Base-by-base conservation (phyloP, 2,329 filamentous ascomycete genomes). In the Ceratocystis variospora region DNA sequence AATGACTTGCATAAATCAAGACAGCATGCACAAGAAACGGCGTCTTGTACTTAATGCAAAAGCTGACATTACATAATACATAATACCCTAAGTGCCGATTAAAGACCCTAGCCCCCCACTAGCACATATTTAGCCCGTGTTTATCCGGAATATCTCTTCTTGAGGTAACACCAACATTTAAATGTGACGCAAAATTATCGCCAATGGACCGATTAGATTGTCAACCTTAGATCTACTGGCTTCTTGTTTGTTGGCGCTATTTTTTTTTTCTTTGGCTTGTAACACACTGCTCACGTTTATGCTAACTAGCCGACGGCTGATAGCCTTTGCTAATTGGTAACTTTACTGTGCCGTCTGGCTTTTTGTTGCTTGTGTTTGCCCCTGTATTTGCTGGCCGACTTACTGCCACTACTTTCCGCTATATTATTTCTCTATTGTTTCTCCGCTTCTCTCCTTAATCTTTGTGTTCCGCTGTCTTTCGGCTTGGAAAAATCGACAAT, bases 111-210 rank as follows among this genome's bases (percentile, higher is more conserved):
- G 17, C 4, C n/a, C 0, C 0, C 8, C 8, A 17, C 15, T 41
- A 22, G 17, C 45, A 2, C 15, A 5, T 50, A 4, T 8, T 50
- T 63, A 33, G 44, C 62, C 62, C 0, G 3, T 22, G 15, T 25
- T 63, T 48, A 63, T 4, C 62, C 62, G 44, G 8, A 12, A 19
- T 0, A 19, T 31, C 6, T 46, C 17, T 31, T 46, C 62, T 28
- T 33, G 45, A 48, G 45, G 45, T 63, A 63, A 63, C 62, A 19
- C 53, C 22, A 57, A 57, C 17, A 28, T 31, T 31, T 31, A n/a
- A 5, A 15, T 28, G 12, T 4, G 28, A 15, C 53, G 53, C 53
- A 57, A 57, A 57, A 57, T 57, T 57, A 33, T 57, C 53, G 10
- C 5, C 25, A 57, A 3, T 57, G 53, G 4, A 5, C 10, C 15